Conservation (phyloP, 2,329 filamentous ascomycete species). For the Ramichloridium luteum region DNA sequence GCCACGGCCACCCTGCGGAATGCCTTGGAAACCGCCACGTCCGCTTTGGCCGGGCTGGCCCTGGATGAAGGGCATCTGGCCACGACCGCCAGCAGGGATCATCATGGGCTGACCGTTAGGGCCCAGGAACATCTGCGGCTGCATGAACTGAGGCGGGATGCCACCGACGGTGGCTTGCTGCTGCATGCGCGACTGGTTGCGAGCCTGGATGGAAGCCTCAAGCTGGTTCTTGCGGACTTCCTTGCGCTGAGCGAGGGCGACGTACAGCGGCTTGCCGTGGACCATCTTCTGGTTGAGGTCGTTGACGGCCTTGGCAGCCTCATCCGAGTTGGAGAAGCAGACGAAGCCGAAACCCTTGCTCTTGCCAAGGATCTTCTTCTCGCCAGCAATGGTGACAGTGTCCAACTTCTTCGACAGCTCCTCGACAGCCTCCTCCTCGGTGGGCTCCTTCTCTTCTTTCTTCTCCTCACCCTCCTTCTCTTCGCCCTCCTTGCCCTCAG, state of each 20-base stretch:
- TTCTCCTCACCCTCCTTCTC: slow-evolving; percentile 35
- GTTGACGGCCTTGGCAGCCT: slow-evolving; percentile 96
- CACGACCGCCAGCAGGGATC: slow-evolving; percentile 40
- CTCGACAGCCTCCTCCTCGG: slow-evolving; percentile 45
- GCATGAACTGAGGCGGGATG: slow-evolving; percentile 69
- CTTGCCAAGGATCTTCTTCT: slow-evolving; percentile 70
- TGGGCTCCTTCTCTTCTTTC: slow-evolving; percentile 41
- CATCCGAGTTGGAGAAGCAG: slow-evolving; percentile 98
- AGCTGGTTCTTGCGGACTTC: slow-evolving; percentile 98
- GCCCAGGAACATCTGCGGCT: slow-evolving; percentile 79
- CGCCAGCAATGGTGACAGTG: slow-evolving; percentile 42
- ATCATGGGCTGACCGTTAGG: slow-evolving; percentile 59
- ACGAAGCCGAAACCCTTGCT: slow-evolving; percentile 99
- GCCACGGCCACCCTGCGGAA: slow-evolving; percentile 78
- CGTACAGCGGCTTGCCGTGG: slow-evolving; percentile 90
- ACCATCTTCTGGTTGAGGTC: slow-evolving; percentile 99
- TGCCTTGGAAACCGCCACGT: slow-evolving; percentile 74
- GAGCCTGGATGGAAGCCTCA: slow-evolving; percentile 96
- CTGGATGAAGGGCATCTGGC: slow-evolving; percentile 50
- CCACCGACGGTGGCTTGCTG: slow-evolving; percentile 75
- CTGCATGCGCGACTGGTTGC: slow-evolving; percentile 97
- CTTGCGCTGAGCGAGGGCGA: slow-evolving; percentile 97
- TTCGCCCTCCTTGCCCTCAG: slow-evolving; percentile 31
- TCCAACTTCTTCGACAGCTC: slow-evolving; percentile 39
- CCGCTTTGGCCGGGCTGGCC: slow-evolving; percentile 61